Evolutionary conservation across 164 flowering plant species (phyloP), one percentile per base, ranked within the genome.

Genomic region (Piper longum): DNA sequence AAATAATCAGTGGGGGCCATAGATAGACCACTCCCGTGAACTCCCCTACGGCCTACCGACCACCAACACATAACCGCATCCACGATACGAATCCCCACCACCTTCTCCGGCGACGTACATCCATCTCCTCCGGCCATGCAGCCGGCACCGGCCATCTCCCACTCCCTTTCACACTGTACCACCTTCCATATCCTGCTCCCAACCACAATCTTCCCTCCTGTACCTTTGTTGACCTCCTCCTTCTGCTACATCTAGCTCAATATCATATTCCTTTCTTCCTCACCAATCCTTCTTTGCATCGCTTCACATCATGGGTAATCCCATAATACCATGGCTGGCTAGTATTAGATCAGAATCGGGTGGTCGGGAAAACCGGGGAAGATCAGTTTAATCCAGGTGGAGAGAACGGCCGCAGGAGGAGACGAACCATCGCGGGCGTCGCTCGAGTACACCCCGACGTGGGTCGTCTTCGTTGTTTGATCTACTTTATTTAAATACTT

Each of bases 361-460:
- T 26, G 36, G 1, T 26, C 36, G 2, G 36, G 36, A 2, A 26
- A 26, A 26, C 36, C 36, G 1, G 36, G 36, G 36, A 26, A 26
- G 36, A 26, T 26, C 36, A 26, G 36, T 26, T 26, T 26, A 26
- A 26, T 26, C 36, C 14, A 12, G 52, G 52, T 9, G 48, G 11
- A 44, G 11, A 48, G 52, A 14, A 3, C 7, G 52, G 12, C 52
- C 14, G 14, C 41, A 7, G 41, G 36, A 26, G 60, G 60, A 5
- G 68, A 41, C 56, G 79, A 52, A 56, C 76, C 54, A 26, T 26
- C 36, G 36, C 36, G 36, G 16, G 56, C 60, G 60, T 70, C 89
- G 8, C 66, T 89, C 55, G 97, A 88, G 76, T 85, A 57, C 69
- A 88, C 96, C 0, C 96, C 98, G 4, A 93, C 95, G 36, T 89